These are phyloP conservation scores for Lasiodiplodia hormozganensis DNA, from an alignment of 2,329 filamentous ascomycete species.

Conservation along the genomic window DNA sequence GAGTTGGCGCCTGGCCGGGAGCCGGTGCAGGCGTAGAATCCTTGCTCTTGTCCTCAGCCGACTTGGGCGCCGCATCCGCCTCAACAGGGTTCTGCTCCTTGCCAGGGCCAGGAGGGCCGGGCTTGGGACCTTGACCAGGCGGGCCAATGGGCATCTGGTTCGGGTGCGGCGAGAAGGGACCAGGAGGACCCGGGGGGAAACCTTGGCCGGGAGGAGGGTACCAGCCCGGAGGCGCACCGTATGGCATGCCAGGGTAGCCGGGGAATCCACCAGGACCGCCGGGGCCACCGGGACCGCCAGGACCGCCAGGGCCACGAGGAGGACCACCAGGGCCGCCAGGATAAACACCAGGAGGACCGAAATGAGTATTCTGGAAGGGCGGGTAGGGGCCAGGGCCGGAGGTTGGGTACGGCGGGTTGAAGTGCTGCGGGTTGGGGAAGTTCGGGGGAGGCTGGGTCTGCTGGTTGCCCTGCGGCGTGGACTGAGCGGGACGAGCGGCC, in stretches of 20 bases:
- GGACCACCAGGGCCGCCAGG: conserved; percentile 42
- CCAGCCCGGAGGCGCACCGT: conserved; percentile 79
- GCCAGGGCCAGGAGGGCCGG: conserved; percentile 38
- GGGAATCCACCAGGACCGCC: conserved; percentile 56
- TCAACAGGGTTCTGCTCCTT: conserved; percentile 48
- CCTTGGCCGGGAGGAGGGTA: conserved; percentile 77
- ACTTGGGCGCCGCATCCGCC: conserved; percentile 55
- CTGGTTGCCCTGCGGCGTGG: conserved; percentile 40
- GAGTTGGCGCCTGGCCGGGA: conserved; percentile 56
- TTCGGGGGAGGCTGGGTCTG: conserved; percentile 45
- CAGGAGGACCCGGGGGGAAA: conserved; percentile 70
- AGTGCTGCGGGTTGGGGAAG: conserved; percentile 36
- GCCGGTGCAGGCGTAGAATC: conserved; percentile 44
- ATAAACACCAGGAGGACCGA: conserved; percentile 56
- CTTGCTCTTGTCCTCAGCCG: conserved; percentile 63
- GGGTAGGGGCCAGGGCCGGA: conserved; percentile 49
- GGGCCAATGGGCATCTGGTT: conserved; percentile 63
- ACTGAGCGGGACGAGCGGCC: conserved; percentile 29
- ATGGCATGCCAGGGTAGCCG: conserved; percentile 77
- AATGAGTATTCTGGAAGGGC: conserved; percentile 56
- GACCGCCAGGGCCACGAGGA: conserved; percentile 40
- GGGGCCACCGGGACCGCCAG: conserved; percentile 42
- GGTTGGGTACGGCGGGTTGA: conserved; percentile 28
- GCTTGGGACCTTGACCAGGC: conserved; percentile 53
- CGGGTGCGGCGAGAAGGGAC: conserved; percentile 68